These are phyloP conservation scores for Exophiala aquamarina DNA, from an alignment of 2,329 filamentous ascomycete genomes.

Conservation along the genomic window DNA sequence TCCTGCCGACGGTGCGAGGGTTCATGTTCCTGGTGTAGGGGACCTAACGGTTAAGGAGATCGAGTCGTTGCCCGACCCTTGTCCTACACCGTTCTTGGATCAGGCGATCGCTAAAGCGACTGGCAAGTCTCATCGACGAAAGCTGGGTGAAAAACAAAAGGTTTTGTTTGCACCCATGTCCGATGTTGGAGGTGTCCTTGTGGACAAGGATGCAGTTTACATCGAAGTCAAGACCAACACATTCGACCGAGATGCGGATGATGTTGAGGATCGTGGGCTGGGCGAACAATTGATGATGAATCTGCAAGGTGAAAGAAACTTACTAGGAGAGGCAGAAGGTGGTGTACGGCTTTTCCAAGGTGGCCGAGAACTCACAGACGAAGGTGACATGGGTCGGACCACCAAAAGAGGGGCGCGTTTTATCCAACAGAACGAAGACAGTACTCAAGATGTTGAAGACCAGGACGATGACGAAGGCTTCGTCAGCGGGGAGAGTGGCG, in stretches of 20 bases:
- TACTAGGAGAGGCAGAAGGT: slow-evolving; percentile 78
- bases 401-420: slow-evolving; percentile 52
- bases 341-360: slow-evolving; percentile 84
- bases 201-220: slow-evolving; percentile 96
- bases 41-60: slow-evolving; percentile 82
- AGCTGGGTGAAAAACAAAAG: slow-evolving; percentile 95
- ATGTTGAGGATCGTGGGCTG: slow-evolving; percentile 74
- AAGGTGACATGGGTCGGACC: slow-evolving; percentile 59
- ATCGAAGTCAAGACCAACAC: slow-evolving; percentile 71
- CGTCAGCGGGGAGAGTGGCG: slow-evolving; percentile 59
- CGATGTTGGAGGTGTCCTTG: slow-evolving; percentile 90
- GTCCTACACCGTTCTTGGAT: slow-evolving; percentile 88
- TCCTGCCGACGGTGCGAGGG: slow-evolving; percentile 75
- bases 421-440: slow-evolving; percentile 49
- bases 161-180: slow-evolving; percentile 97
- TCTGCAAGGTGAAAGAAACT: slow-evolving; percentile 75
- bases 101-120: slow-evolving; percentile 80
- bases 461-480: slow-evolving; percentile 60
- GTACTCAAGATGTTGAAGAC: slow-evolving; percentile 54
- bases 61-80: slow-evolving; percentile 88
- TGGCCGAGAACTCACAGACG: slow-evolving; percentile 57
- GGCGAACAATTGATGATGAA: slow-evolving; percentile 93
- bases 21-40: slow-evolving; percentile 90
- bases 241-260: slow-evolving; percentile 65
- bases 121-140: slow-evolving; percentile 75